A percentile compares a stretch with the other conserved stretches of the same genome.
These are phyloP conservation scores for Casuarina glauca DNA, from an alignment of 306 rosid species.

Conservation along the genomic window DNA sequence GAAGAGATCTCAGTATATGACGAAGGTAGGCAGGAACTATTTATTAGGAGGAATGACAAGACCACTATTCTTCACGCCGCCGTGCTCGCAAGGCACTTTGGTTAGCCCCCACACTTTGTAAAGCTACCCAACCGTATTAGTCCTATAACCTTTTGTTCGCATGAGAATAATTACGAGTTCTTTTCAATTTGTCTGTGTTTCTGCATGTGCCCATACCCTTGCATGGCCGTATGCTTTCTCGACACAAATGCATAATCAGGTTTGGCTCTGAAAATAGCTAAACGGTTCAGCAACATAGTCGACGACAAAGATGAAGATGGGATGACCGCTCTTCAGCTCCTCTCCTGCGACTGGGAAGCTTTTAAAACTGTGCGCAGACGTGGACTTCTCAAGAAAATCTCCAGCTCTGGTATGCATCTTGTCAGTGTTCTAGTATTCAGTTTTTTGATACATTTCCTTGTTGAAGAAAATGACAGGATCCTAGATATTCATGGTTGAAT, in stretches of 20 bases:
- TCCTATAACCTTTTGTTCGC: not conserved
- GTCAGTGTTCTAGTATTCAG: no score
- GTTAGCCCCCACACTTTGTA: not conserved
- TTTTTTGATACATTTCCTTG: no score
- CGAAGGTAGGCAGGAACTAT: not conserved
- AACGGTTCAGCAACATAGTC: not conserved
- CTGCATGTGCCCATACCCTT: no score
- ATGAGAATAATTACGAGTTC: no score
- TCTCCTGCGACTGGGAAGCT: not conserved
- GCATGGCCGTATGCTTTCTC: not conserved
- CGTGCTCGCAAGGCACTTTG: not conserved
- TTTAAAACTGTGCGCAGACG: no score
- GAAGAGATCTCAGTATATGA: not conserved
- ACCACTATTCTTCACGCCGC: not conserved
- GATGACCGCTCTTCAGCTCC: not conserved
- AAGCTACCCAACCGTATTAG: not conserved
- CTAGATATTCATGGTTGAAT: no score
- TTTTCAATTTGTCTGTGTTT: no score
- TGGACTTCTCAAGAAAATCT: no score
- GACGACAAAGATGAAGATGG: not conserved
- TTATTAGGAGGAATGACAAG: not conserved
- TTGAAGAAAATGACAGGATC: no score
- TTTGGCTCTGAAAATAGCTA: not conserved
- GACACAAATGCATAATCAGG: not conserved
- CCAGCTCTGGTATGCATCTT: no score